These are phyloP conservation scores for Simplicillium sp. DNA, from an alignment of 2,329 filamentous ascomycete genomes.

Conservation along the genomic window DNA sequence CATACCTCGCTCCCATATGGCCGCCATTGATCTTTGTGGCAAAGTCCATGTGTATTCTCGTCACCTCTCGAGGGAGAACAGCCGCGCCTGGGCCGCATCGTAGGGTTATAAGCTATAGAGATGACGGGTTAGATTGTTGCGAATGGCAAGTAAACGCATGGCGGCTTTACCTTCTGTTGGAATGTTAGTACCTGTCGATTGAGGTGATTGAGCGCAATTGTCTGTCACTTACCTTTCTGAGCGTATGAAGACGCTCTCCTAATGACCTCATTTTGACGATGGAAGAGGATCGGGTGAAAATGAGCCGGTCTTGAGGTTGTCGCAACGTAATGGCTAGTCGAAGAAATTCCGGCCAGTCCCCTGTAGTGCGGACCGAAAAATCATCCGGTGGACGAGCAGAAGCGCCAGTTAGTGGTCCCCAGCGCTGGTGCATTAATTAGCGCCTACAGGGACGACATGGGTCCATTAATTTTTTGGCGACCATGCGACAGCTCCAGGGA, in stretches of 20 bases:
- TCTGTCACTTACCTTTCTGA: conserved; percentile 49
- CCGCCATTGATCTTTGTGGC: conserved; percentile 51
- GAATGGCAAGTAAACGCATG: conserved; percentile 8
- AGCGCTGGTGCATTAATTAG: too few relatives aligned
- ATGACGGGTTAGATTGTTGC: conserved; percentile 15
- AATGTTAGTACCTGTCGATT: conserved; percentile 10
- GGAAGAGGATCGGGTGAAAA: neutral
- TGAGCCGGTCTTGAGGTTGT: conserved; percentile 4
- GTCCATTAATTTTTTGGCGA: conserved; percentile 1
- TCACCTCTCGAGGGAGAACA: conserved; percentile 66
- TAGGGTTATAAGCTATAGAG: conserved; percentile 58
- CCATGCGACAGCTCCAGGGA: neutral
- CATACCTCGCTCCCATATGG: conserved; percentile 64
- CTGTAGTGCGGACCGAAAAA: conserved; percentile 13
- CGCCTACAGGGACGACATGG: too few relatives aligned
- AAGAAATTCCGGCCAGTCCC: conserved; percentile 16
- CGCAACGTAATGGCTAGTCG: conserved; percentile 5
- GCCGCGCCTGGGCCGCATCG: conserved; percentile 77
- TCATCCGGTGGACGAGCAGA: conserved; percentile 9
- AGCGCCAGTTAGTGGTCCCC: neutral
- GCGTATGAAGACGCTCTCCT: conserved; percentile 62
- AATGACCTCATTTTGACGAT: conserved; percentile 31
- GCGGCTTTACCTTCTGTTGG: conserved; percentile 31
- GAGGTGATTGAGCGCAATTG: neutral
- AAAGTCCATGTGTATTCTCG: conserved; percentile 68